A percentile compares a stretch with the other conserved stretches of the same genome.
Conservation (phyloP, 768 basidiomycete species). For the Pulveroboletus ravenelii region DNA sequence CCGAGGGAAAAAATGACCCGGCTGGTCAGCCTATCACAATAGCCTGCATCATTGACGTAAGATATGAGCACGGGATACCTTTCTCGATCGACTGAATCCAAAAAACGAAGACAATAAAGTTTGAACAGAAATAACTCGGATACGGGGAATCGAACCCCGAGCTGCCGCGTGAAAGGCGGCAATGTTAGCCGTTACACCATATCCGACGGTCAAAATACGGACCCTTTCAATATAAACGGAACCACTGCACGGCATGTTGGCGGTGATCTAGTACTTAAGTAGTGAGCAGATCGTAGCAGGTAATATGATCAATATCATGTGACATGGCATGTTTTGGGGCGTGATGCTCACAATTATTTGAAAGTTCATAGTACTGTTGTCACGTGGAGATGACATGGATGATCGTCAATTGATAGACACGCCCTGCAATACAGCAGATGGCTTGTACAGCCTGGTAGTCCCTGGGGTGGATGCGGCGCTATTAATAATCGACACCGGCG, state of each 20-base stretch:
- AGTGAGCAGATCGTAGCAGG: background rate
- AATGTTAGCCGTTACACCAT: slow-evolving; percentile 69
- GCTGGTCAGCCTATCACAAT: too few species aligned
- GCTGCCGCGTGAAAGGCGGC: slow-evolving; percentile 54
- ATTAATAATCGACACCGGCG: background rate
- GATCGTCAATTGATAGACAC: background rate
- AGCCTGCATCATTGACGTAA: too few species aligned
- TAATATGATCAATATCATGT: too few species aligned
- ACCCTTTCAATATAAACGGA: background rate
- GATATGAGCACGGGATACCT: too few species aligned
- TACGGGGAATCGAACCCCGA: slow-evolving; percentile 36
- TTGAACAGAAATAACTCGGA: slow-evolving; percentile 17
- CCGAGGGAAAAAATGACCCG: too few species aligned
- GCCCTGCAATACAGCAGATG: background rate
- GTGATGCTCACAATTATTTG: too few species aligned
- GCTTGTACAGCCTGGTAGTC: slow-evolving; percentile 26
- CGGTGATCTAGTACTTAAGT: too few species aligned
- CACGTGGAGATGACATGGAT: background rate
- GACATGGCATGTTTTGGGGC: background rate
- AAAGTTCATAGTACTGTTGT: too few species aligned
- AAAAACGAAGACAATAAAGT: too few species aligned
- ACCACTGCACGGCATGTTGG: too few species aligned
- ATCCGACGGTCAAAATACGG: slow-evolving; percentile 28
- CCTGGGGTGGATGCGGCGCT: background rate
- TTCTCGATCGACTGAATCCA: too few species aligned